Conservation (phyloP, 1,284 basidiomycete genomes). For the Pascua sp. region DNA sequence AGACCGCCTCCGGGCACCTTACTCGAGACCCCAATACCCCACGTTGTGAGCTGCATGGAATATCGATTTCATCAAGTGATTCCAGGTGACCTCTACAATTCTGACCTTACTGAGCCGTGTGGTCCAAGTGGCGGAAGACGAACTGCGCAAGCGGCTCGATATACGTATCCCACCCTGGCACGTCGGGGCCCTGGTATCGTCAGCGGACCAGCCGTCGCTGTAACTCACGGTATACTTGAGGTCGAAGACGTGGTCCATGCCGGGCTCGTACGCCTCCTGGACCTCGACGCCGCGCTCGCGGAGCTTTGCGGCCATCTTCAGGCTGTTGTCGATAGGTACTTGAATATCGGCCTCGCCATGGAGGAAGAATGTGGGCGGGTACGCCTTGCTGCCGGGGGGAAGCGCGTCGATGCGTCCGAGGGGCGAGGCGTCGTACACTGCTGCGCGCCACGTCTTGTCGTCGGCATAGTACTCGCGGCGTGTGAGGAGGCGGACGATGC, state of each 20-base stretch:
- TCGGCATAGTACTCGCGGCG: slow-evolving; percentile 10
- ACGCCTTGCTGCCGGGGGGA: slow-evolving; percentile 8
- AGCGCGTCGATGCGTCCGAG: too few species aligned
- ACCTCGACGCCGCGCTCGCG: slow-evolving; percentile 16
- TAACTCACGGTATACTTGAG: slow-evolving; percentile 26
- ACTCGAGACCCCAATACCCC: too few species aligned
- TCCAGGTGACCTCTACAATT: too few species aligned
- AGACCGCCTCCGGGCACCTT: too few species aligned
- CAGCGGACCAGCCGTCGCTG: too few species aligned
- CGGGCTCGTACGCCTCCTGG: slow-evolving; percentile 17
- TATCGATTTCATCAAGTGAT: too few species aligned
- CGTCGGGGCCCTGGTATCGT: too few species aligned
- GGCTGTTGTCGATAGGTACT: slow-evolving; percentile 24
- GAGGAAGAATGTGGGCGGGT: slow-evolving; percentile 29
- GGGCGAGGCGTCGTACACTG: slow-evolving; percentile 12
- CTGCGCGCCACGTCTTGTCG: slow-evolving; percentile 15
- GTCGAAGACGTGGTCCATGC: slow-evolving; percentile 28
- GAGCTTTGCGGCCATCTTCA: slow-evolving; percentile 19
- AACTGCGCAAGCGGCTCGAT: too few species aligned
- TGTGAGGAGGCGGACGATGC: slow-evolving; percentile 16
- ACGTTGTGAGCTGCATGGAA: too few species aligned
- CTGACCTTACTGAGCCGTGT: too few species aligned
- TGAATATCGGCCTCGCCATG: slow-evolving; percentile 24
- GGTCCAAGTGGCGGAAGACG: too few species aligned
- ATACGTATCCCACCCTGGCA: too few species aligned